These are phyloP conservation scores for Penicillium sp. DNA, from an alignment of 2,329 filamentous ascomycete genomes.

Conservation along the genomic window DNA sequence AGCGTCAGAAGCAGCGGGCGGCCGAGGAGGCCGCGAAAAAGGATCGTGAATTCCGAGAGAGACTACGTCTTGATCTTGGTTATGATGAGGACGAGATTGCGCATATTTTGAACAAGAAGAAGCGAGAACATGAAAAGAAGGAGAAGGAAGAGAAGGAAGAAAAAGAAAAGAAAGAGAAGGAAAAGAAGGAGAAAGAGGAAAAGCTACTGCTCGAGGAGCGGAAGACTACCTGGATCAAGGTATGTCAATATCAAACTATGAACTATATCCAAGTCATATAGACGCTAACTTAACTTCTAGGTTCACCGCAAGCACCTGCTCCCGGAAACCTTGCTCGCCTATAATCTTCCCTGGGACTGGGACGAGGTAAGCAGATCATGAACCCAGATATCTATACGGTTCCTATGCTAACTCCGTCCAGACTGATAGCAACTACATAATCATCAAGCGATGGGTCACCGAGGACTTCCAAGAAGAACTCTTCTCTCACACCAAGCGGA, in stretches of 20 bases:
- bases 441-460: slow-evolving; percentile 73
- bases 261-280: not conserved
- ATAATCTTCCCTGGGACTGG: slow-evolving; percentile 48
- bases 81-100: slow-evolving; percentile 46
- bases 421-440: slow-evolving; percentile 65
- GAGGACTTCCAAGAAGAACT: slow-evolving; percentile 71
- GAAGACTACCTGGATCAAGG: slow-evolving; percentile 47
- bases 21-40: slow-evolving; percentile 35
- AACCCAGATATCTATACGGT: not conserved
- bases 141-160: slow-evolving; percentile 36
- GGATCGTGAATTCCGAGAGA: slow-evolving; percentile 37
- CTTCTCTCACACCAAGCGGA: slow-evolving; percentile 68
- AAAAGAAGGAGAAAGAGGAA: slow-evolving; percentile 26
- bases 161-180: slow-evolving; percentile 28
- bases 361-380: slow-evolving; percentile 44
- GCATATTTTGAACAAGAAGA: slow-evolving; percentile 41
- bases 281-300: slow-evolving; percentile 19
- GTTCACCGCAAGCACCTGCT: slow-evolving; percentile 49
- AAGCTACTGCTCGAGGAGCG: slow-evolving; percentile 35
- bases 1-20: slow-evolving; percentile 27
- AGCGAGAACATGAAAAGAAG: slow-evolving; percentile 36
- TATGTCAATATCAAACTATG: slow-evolving; percentile 17
- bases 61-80: slow-evolving; percentile 41
- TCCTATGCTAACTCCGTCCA: slow-evolving; percentile 25
- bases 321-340: slow-evolving; percentile 50